Percentiles rank a stretch among this genome's conserved stretches.
Evolutionary conservation across 2,329 filamentous ascomycete species (phyloP).

Genomic region (Xylaria sp.): DNA sequence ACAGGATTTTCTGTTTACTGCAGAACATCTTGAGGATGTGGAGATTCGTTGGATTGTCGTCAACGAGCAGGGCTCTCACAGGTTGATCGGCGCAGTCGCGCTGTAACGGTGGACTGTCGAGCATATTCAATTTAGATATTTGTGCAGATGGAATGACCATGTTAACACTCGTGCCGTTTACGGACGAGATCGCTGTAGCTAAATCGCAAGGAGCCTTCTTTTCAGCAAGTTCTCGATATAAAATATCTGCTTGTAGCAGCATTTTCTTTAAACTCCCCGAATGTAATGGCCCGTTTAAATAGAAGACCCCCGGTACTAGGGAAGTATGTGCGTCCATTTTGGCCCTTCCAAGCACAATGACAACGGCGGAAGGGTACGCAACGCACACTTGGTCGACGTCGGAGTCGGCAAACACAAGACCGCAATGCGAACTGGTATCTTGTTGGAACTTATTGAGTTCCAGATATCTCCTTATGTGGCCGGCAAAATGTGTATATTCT

Average conservation of each 20-base stretch:
- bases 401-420: slow-evolving; percentile 7
- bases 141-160: neutral
- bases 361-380: slow-evolving; percentile 7
- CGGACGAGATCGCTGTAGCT: neutral
- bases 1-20: slow-evolving; percentile 17
- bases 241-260: neutral
- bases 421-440: neutral
- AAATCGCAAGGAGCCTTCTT: neutral
- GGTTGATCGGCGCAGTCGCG: neutral
- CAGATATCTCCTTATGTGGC: slow-evolving; percentile 5
- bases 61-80: slow-evolving; percentile 12
- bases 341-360: neutral
- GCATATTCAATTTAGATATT: neutral
- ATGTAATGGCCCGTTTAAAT: slow-evolving; percentile 1
- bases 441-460: slow-evolving; percentile 3
- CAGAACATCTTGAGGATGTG: slow-evolving; percentile 21
- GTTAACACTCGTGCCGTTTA: neutral
- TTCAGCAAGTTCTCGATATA: slow-evolving; percentile 1
- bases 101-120: neutral
- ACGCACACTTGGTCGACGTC: neutral
- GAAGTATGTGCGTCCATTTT: neutral
- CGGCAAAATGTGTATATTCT: slow-evolving; percentile 4
- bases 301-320: neutral
- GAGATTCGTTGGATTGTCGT: slow-evolving; percentile 17
- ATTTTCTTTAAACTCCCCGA: neutral